These are phyloP conservation scores for Russula olivacea DNA, from an alignment of 768 basidiomycete genomes.

Conservation along the genomic window DNA sequence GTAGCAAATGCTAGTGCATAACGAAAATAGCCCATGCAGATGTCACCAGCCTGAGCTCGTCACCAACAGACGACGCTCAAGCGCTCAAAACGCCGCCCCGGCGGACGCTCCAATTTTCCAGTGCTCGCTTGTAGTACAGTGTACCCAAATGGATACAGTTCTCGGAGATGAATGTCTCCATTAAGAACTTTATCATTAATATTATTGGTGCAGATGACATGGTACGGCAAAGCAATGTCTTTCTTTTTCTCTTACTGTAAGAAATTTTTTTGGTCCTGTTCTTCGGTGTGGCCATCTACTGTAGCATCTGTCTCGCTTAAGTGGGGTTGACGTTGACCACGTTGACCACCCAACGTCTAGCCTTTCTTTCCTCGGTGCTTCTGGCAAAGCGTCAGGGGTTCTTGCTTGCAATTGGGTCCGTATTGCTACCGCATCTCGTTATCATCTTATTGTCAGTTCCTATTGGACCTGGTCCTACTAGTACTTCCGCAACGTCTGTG, in stretches of 20 bases:
- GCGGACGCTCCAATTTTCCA: no score
- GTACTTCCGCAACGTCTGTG: constrained; percentile 29
- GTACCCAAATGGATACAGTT: background rate
- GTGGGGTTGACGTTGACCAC: no score
- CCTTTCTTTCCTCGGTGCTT: no score
- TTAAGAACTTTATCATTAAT: background rate
- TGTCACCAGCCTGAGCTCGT: no score
- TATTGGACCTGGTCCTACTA: constrained; percentile 30
- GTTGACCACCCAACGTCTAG: no score
- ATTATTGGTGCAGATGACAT: constrained; percentile 44
- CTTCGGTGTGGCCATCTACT: no score
- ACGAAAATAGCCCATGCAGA: constrained; percentile 4
- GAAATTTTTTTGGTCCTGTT: no score
- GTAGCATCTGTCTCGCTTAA: no score
- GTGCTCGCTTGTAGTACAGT: background rate
- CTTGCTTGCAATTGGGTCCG: constrained; percentile 36
- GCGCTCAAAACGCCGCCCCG: background rate
- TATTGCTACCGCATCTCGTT: constrained; percentile 14
- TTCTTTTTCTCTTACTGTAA: background rate
- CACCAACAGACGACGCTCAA: background rate
- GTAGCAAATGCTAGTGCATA: background rate
- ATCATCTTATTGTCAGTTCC: constrained; percentile 25
- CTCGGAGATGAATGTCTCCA: no score
- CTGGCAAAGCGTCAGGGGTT: no score
- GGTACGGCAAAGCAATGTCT: no score